These are phyloP conservation scores for Morella rubra DNA, from an alignment of 306 rosid species.

Conservation along the genomic window DNA sequence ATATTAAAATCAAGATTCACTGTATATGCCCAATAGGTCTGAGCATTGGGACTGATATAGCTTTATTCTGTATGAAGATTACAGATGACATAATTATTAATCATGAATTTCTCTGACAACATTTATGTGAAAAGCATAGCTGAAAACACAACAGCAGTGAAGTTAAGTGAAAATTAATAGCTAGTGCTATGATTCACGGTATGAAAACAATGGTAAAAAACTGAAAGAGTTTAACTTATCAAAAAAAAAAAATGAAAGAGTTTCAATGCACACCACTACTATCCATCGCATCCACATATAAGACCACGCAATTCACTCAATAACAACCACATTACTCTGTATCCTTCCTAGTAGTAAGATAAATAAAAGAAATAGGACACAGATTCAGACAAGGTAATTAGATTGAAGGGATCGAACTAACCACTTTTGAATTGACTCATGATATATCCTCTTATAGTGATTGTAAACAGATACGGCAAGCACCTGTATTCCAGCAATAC, in stretches of 20 bases:
- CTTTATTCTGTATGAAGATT: not conserved
- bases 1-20: not conserved
- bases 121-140: not conserved
- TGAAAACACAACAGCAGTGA: not conserved
- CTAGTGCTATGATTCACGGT: not conserved
- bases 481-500: conserved; percentile 52
- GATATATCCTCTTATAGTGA: conserved; percentile 82
- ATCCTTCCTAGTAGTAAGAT: not conserved
- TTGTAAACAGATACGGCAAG: conserved; percentile 96
- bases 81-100: not conserved
- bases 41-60: not conserved
- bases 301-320: not conserved
- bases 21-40: not conserved
- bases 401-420: conserved; percentile 40
- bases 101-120: not conserved
- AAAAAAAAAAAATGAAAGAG: not conserved
- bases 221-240: not conserved
- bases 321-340: not conserved
- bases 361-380: not conserved
- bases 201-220: not conserved
- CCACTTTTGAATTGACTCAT: conserved; percentile 65
- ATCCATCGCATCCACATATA: not conserved
- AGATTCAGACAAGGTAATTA: not conserved
- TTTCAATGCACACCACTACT: not conserved
- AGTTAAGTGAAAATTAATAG: not conserved